Evolutionary conservation across 2,329 filamentous ascomycete species (phyloP).

Genomic region (Apiospora malaysiana): DNA sequence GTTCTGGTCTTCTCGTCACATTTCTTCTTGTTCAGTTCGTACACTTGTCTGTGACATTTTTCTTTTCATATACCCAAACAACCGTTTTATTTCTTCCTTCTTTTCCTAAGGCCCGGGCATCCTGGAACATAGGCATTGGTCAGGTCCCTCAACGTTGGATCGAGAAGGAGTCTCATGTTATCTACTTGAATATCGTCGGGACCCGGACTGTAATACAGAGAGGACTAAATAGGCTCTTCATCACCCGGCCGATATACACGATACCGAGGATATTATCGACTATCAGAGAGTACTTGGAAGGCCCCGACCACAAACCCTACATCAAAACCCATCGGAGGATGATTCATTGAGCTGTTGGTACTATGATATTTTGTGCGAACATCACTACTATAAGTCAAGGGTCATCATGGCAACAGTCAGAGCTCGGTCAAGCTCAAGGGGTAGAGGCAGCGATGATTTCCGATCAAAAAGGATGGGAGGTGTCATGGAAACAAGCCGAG

Average conservation of each 20-base stretch:
- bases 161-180: background rate
- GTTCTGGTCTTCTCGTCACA: constrained; percentile 17
- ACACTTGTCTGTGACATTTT: constrained; percentile 21
- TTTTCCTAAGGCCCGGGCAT: background rate
- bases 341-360: constrained; percentile 26
- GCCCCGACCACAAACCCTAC: background rate
- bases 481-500: constrained; percentile 36
- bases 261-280: background rate
- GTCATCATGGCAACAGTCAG: constrained; percentile 42
- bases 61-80: constrained; percentile 6
- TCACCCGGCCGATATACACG: background rate
- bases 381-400: constrained; percentile 27
- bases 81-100: constrained; percentile 4
- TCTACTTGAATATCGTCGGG: background rate
- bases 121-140: constrained; percentile 1
- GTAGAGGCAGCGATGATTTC: constrained; percentile 33
- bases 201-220: background rate
- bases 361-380: constrained; percentile 32
- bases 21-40: constrained; percentile 13
- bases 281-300: background rate
- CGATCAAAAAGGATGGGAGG: constrained; percentile 36
- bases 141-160: background rate
- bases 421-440: constrained; percentile 34
- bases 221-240: background rate
- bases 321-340: background rate